Evolutionary conservation across 148 eudicot genomes (phyloP).

Genomic region (Arctostaphylos glauca): DNA sequence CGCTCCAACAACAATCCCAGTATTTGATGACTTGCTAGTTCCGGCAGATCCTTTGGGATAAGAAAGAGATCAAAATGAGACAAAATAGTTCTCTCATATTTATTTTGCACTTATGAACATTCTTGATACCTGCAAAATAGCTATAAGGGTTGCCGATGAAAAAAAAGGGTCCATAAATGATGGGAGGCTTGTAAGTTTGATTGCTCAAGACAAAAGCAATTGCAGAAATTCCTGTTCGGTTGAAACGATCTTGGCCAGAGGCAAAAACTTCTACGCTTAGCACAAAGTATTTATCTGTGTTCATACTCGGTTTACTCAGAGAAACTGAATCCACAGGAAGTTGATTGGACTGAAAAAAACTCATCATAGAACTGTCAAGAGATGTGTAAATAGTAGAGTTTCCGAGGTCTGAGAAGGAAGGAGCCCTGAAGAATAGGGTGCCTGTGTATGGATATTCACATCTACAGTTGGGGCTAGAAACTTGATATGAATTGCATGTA

Average conservation of each 20-base stretch:
- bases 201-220: slow-evolving; percentile 55
- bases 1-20: slow-evolving; percentile 44
- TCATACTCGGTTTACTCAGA: slow-evolving; percentile 40
- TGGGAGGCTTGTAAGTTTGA: slow-evolving; percentile 61
- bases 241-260: slow-evolving; percentile 42
- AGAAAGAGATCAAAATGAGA: neutral
- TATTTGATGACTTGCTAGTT: slow-evolving; percentile 24
- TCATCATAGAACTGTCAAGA: slow-evolving; percentile 36
- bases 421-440: slow-evolving; percentile 53
- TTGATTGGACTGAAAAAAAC: slow-evolving; percentile 10
- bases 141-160: slow-evolving; percentile 45
- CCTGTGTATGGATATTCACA: slow-evolving; percentile 79
- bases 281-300: slow-evolving; percentile 34
- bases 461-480: slow-evolving; percentile 66
- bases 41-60: slow-evolving; percentile 18
- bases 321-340: slow-evolving; percentile 74
- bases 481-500: slow-evolving; percentile 38
- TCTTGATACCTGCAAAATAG: slow-evolving; percentile 36
- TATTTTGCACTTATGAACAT: neutral
- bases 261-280: slow-evolving; percentile 60
- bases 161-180: slow-evolving; percentile 54
- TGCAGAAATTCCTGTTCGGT: slow-evolving; percentile 47
- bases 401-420: slow-evolving; percentile 50
- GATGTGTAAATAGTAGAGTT: slow-evolving; percentile 26
- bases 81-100: neutral